phyloP scores from a whole-genome alignment of 1,284 basidiomycete species.

The Boletellus deceptivus region DNA sequence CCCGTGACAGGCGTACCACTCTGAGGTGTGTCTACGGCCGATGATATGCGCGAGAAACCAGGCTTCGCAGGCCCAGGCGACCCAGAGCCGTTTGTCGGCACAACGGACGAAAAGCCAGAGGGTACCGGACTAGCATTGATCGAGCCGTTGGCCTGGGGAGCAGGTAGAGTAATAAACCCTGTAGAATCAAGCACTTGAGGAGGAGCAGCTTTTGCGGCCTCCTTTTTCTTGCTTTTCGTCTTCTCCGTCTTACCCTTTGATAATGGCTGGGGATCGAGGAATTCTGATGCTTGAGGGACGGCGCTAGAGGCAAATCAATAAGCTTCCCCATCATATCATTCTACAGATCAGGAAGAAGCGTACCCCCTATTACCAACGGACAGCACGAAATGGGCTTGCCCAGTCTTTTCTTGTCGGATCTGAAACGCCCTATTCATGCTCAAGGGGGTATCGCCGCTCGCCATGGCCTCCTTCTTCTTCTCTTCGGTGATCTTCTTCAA shows the following conservation, averaged over 20 bases:
- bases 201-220: slow-evolving; percentile 49
- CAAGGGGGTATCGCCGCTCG: slow-evolving; percentile 87
- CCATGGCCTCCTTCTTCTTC: slow-evolving; percentile 88
- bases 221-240: slow-evolving; percentile 73
- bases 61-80: slow-evolving; percentile 65
- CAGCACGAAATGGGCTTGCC: slow-evolving; percentile 91
- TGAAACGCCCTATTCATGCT: slow-evolving; percentile 93
- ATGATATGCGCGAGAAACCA: slow-evolving; percentile 74
- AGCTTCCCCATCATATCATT: slow-evolving; percentile 1
- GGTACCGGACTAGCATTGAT: slow-evolving; percentile 44
- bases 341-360: slow-evolving; percentile 27
- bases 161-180: slow-evolving; percentile 71
- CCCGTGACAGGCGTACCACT: slow-evolving; percentile 52
- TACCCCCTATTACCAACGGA: slow-evolving; percentile 92
- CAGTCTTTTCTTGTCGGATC: slow-evolving; percentile 85
- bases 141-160: slow-evolving; percentile 45
- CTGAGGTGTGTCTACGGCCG: slow-evolving; percentile 48
- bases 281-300: slow-evolving; percentile 75
- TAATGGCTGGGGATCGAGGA: slow-evolving; percentile 73
- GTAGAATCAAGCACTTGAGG: slow-evolving; percentile 46
- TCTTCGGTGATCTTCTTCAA: slow-evolving; percentile 94
- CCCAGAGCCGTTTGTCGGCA: slow-evolving; percentile 41
- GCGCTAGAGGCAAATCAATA: slow-evolving; percentile 47
- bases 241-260: slow-evolving; percentile 75
- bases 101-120: slow-evolving; percentile 35